These are phyloP conservation scores for Quercus phellos DNA, from an alignment of 331 rosid species.

Conservation along the genomic window DNA sequence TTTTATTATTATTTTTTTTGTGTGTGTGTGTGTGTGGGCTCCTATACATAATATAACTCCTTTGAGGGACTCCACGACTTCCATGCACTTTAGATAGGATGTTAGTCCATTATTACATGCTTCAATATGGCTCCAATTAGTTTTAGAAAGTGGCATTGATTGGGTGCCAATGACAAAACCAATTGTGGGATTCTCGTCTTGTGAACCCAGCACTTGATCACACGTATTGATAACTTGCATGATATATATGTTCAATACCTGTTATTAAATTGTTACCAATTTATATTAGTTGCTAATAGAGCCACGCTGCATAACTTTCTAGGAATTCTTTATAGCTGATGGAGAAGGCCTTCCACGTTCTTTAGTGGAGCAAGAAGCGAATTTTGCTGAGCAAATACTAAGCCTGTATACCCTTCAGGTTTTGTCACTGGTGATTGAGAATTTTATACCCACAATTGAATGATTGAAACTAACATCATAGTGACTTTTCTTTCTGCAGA, in stretches of 20 bases:
- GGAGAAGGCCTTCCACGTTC: conserved; percentile 53
- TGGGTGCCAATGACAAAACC: background rate
- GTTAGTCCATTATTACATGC: background rate
- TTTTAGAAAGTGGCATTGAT: background rate
- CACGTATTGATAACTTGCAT: background rate
- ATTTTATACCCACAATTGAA: background rate
- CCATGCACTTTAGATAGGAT: background rate
- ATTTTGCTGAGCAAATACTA: conserved; percentile 38
- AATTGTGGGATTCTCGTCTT: background rate
- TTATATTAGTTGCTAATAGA: background rate
- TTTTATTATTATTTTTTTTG: background rate
- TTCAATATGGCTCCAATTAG: background rate
- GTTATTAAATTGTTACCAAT: background rate
- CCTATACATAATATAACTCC: background rate
- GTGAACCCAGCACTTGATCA: background rate
- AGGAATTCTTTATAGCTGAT: conserved; percentile 57
- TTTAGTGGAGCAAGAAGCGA: conserved; percentile 40
- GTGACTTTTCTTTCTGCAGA: conserved; percentile 24
- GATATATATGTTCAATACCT: background rate
- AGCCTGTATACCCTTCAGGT: conserved; percentile 51
- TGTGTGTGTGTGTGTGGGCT: background rate
- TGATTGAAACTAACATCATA: conserved; percentile 4
- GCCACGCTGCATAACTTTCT: conserved; percentile 3
- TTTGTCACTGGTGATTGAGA: conserved; percentile 9
- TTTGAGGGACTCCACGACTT: background rate